Evolutionary conservation across 371 early-diverging fungal species (phyloP).

Genomic region (Batrachochytrium dendrobatidis): DNA sequence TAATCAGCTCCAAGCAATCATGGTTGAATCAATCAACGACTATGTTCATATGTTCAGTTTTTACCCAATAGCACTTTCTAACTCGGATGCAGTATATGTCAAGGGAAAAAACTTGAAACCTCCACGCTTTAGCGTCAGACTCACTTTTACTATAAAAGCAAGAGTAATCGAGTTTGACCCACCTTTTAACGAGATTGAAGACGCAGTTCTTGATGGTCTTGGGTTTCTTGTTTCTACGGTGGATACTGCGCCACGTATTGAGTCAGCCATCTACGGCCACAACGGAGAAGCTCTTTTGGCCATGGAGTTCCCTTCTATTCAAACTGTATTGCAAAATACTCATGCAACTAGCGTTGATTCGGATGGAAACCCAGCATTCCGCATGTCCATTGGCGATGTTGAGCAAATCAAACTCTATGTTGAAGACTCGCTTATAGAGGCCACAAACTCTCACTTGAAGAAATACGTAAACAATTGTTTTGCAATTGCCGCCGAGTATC

Average conservation of each 20-base stretch:
- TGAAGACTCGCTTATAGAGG: conserved; percentile 25
- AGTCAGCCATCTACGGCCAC: conserved; percentile 25
- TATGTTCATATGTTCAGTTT: conserved; percentile 36
- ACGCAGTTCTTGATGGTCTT: conserved; percentile 39
- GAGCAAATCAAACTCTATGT: conserved; percentile 14
- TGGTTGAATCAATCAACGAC: conserved; percentile 29
- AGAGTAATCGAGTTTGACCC: conserved; percentile 42
- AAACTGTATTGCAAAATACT: neutral
- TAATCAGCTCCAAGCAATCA: conserved; percentile 35
- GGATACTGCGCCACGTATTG: conserved; percentile 35
- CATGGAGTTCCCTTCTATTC: neutral
- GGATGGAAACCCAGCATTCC: neutral
- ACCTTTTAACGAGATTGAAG: conserved; percentile 37
- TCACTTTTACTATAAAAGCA: conserved; percentile 25
- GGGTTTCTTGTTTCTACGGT: conserved; percentile 34
- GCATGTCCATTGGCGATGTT: conserved; percentile 1
- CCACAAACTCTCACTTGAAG: conserved; percentile 17
- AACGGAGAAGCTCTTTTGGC: conserved; percentile 13
- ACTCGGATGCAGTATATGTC: neutral
- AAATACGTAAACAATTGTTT: conserved; percentile 31
- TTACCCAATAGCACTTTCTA: conserved; percentile 18
- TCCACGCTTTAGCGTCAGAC: conserved; percentile 39
- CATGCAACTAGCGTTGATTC: neutral
- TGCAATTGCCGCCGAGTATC: conserved; percentile 30
- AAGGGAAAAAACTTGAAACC: conserved; percentile 18